phyloP scores from a whole-genome alignment of 2,329 filamentous ascomycete species.

The Epichloe hybrida region DNA sequence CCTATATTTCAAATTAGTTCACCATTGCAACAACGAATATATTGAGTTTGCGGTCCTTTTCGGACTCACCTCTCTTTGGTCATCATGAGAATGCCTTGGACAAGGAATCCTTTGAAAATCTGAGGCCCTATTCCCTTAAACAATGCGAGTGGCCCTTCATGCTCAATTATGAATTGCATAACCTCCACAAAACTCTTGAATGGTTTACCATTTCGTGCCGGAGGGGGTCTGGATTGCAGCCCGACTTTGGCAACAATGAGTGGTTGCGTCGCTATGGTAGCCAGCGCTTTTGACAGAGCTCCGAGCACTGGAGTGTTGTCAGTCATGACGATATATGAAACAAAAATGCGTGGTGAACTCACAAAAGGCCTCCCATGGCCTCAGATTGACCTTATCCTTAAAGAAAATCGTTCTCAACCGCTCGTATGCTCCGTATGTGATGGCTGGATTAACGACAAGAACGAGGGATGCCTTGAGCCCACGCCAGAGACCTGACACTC shows the following conservation, averaged over 20 bases:
- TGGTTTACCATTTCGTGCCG: conserved; percentile 70
- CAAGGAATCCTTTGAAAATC: conserved; percentile 80
- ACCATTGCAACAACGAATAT: background rate
- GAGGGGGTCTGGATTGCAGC: conserved; percentile 82
- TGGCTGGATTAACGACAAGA: conserved; percentile 88
- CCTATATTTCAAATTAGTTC: conserved; percentile 26
- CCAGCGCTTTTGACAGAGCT: conserved; percentile 81
- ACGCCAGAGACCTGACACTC: conserved; percentile 79
- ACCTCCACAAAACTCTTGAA: conserved; percentile 92
- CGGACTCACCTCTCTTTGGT: conserved; percentile 73
- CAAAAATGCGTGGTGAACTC: conserved; percentile 27
- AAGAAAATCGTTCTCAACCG: conserved; percentile 67
- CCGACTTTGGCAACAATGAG: conserved; percentile 97
- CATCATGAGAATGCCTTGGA: conserved; percentile 98
- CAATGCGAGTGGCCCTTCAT: conserved; percentile 70
- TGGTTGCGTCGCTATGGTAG: conserved; percentile 85
- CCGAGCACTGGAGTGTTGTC: conserved; percentile 55
- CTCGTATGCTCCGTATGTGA: conserved; percentile 96
- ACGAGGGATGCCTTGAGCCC: conserved; percentile 93
- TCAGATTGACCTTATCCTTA: conserved; percentile 60
- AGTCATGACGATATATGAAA: background rate
- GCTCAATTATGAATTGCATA: conserved; percentile 82
- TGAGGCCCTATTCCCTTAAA: conserved; percentile 97
- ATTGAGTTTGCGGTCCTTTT: background rate
- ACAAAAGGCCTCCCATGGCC: conserved; percentile 84